A percentile compares a stretch with the other conserved stretches of the same genome.
These are phyloP conservation scores for Whalleya microplaca DNA, from an alignment of 2,329 filamentous ascomycete species.

Conservation along the genomic window DNA sequence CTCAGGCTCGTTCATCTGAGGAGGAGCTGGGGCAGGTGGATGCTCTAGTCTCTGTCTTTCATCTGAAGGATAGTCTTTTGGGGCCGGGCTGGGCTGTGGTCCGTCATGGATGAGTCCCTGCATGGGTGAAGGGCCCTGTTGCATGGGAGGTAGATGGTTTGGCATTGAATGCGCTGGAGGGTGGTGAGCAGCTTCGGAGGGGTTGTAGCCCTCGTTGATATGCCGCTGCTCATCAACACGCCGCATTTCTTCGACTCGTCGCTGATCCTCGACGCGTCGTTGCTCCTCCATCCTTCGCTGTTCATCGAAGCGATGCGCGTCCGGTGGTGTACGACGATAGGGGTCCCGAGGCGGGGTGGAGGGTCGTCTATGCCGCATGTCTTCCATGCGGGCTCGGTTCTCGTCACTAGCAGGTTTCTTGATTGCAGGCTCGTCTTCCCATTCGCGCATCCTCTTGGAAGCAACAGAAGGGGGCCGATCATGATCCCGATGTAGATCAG, in stretches of 20 bases:
- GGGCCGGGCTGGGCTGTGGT: constrained; percentile 46
- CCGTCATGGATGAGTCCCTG: constrained; percentile 57
- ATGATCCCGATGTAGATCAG: constrained; percentile 66
- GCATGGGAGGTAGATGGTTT: constrained; percentile 65
- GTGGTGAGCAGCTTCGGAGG: constrained; percentile 90
- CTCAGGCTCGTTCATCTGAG: constrained; percentile 72
- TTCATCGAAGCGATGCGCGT: constrained; percentile 68
- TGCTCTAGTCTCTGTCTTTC: constrained; percentile 59
- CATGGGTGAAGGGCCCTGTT: constrained; percentile 61
- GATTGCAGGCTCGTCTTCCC: constrained; percentile 79
- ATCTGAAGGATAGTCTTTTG: constrained; percentile 60
- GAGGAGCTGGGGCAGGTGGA: constrained; percentile 46
- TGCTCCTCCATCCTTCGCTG: constrained; percentile 62
- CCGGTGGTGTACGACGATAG: constrained; percentile 79
- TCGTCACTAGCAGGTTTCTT: constrained; percentile 93
- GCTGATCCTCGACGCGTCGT: constrained; percentile 57
- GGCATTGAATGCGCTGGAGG: constrained; percentile 65
- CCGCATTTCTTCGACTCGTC: constrained; percentile 60
- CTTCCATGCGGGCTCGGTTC: constrained; percentile 82
- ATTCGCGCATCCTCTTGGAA: constrained; percentile 86
- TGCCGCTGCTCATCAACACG: constrained; percentile 67
- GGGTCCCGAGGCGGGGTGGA: constrained; percentile 73
- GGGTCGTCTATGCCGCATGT: constrained; percentile 77
- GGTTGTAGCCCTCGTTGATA: constrained; percentile 80
- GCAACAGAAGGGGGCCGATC: constrained; percentile 81